phyloP scores from a whole-genome alignment of 148 eudicot genomes.

The Rhododendron ferrugineum region DNA sequence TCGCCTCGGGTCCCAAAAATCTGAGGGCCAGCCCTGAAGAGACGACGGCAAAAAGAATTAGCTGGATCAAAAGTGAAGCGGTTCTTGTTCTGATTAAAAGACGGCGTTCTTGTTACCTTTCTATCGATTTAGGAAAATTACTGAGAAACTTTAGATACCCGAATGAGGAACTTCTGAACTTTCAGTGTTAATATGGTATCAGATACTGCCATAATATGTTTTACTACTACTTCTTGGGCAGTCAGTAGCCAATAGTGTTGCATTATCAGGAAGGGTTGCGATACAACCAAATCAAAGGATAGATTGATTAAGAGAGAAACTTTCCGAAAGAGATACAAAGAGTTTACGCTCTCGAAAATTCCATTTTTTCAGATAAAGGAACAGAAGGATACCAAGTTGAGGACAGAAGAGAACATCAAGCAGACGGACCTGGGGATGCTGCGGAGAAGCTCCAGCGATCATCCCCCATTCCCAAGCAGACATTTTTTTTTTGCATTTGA shows the following conservation, averaged over 20 bases:
- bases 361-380: too few species aligned
- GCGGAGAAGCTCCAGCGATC: too few species aligned
- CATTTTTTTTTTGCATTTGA: too few species aligned
- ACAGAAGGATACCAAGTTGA: too few species aligned
- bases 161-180: neutral
- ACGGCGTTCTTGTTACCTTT: neutral
- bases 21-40: neutral
- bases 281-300: too few species aligned
- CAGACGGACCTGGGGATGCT: too few species aligned
- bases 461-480: neutral
- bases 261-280: neutral
- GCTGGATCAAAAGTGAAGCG: neutral
- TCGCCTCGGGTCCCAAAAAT: neutral
- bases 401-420: neutral
- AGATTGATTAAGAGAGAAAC: too few species aligned
- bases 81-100: neutral
- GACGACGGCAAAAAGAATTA: neutral
- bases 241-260: neutral
- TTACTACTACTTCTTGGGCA: neutral
- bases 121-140: neutral
- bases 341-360: too few species aligned
- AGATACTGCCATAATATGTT: neutral
- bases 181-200: neutral
- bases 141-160: neutral
- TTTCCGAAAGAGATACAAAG: too few species aligned